Evolutionary conservation across 805 yeast genomes (phyloP).

Genomic region (Peterozyma toletana): DNA sequence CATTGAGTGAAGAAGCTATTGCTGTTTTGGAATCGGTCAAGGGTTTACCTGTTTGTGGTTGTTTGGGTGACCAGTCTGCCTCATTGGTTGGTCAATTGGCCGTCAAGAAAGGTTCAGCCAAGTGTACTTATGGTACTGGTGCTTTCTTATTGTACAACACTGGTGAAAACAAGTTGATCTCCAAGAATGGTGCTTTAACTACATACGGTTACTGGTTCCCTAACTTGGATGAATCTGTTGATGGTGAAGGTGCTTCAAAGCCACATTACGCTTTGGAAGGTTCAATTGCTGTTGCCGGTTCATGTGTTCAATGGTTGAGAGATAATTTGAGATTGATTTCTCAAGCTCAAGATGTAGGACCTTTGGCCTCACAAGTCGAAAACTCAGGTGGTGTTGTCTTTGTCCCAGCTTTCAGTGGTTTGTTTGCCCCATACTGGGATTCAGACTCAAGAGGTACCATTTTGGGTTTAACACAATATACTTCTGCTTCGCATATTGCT

Average conservation of each 20-base stretch:
- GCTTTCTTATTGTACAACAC: constrained; percentile 86
- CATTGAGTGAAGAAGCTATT: constrained; percentile 43
- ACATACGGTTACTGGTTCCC: constrained; percentile 92
- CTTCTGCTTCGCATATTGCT: constrained; percentile 87
- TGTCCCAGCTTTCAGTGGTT: constrained; percentile 91
- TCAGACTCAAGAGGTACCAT: constrained; percentile 88
- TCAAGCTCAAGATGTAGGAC: constrained; percentile 82
- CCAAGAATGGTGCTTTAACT: constrained; percentile 78
- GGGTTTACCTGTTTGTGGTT: constrained; percentile 76
- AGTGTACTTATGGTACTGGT: constrained; percentile 96
- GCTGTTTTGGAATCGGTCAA: constrained; percentile 41
- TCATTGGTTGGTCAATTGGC: constrained; percentile 92
- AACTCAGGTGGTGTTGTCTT: constrained; percentile 89
- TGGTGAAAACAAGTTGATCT: constrained; percentile 63
- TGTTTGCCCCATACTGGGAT: constrained; percentile 96
- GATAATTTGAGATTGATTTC: constrained; percentile 81
- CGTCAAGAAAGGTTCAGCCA: constrained; percentile 75
- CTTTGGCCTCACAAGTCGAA: constrained; percentile 74
- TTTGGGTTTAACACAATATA: constrained; percentile 86
- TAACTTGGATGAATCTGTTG: constrained; percentile 35
- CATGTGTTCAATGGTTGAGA: constrained; percentile 89
- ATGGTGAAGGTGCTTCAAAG: constrained; percentile 27
- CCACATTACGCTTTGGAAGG: constrained; percentile 94
- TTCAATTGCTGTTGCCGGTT: constrained; percentile 93
- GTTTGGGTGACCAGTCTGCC: constrained; percentile 91